Evolutionary conservation across 2,329 filamentous ascomycete species (phyloP).

Genomic region (Zarea fungicola): DNA sequence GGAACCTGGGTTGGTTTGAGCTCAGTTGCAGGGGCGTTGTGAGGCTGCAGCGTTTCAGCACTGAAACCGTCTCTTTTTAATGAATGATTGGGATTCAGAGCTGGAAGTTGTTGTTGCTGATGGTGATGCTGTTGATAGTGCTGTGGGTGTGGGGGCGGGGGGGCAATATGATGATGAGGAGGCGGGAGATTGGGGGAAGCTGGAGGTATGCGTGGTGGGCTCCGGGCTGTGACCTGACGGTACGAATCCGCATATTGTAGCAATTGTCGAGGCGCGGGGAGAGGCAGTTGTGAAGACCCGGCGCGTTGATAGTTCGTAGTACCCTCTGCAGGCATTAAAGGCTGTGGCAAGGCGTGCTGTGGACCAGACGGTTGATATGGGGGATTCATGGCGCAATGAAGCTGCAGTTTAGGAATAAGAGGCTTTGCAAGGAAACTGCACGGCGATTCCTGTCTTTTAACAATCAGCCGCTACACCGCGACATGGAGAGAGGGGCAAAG

Average conservation of each 20-base stretch:
- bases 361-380: conserved; percentile 8
- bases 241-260: conserved; percentile 9
- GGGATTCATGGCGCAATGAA: conserved; percentile 1
- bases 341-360: background rate
- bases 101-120: conserved; percentile 1
- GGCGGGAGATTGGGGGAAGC: background rate
- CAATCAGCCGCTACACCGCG: background rate
- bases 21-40: background rate
- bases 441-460: background rate
- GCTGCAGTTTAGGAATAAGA: background rate
- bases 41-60: background rate
- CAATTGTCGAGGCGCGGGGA: conserved; percentile 5
- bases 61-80: background rate
- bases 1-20: conserved; percentile 8
- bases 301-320: conserved; percentile 5
- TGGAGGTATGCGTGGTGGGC: background rate
- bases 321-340: conserved; percentile 1
- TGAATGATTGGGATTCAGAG: background rate
- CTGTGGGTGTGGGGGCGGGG: background rate
- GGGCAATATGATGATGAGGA: background rate
- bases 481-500: background rate
- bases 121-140: conserved; percentile 1
- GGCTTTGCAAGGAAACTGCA: background rate
- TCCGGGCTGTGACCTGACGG: background rate
- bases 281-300: background rate